phyloP scores from a whole-genome alignment of 2,329 filamentous ascomycete species.

The Blumeria graminis region DNA sequence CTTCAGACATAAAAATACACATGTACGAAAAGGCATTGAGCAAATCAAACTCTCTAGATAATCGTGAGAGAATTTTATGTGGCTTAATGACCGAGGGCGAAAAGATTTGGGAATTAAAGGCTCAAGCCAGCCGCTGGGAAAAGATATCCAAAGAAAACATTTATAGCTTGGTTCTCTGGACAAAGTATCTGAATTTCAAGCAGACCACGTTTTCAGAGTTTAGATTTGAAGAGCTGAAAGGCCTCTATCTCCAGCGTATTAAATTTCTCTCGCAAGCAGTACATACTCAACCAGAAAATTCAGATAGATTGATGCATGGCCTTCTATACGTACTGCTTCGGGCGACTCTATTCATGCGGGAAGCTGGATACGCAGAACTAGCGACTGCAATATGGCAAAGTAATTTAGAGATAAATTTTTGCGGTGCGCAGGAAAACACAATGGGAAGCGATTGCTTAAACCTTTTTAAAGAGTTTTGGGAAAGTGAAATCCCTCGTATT shows the following conservation, averaged over 20 bases:
- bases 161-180: conserved; percentile 43
- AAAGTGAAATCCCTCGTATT: conserved; percentile 54
- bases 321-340: conserved; percentile 51
- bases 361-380: conserved; percentile 57
- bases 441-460: conserved; percentile 5
- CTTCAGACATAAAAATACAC: conserved; percentile 57
- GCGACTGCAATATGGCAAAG: conserved; percentile 68
- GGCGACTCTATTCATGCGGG: conserved; percentile 46
- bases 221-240: conserved; percentile 39
- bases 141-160: conserved; percentile 30
- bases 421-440: conserved; percentile 21
- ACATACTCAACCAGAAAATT: neutral
- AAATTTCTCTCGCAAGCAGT: conserved; percentile 17
- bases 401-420: conserved; percentile 46
- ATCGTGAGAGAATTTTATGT: conserved; percentile 36
- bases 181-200: conserved; percentile 44
- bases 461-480: conserved; percentile 58
- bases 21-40: conserved; percentile 56
- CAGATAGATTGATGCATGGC: conserved; percentile 14
- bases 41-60: conserved; percentile 22
- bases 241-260: conserved; percentile 34
- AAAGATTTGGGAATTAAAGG: conserved; percentile 46
- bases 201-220: conserved; percentile 45
- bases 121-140: conserved; percentile 39
- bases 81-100: conserved; percentile 49